phyloP scores from a whole-genome alignment of 192 early-diverging fungal genomes.

The Backusella australiensis region DNA sequence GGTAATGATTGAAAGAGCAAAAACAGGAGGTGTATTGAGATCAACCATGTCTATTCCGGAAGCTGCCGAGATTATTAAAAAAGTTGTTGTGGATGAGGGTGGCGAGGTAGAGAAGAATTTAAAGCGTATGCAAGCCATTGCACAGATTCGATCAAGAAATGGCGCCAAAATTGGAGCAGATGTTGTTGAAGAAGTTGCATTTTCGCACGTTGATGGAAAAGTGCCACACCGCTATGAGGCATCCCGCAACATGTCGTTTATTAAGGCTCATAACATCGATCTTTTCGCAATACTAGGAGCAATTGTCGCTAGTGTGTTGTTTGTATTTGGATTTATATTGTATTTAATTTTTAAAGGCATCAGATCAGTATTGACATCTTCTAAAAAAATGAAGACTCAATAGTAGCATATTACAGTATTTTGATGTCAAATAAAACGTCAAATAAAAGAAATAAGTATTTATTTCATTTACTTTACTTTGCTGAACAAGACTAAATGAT shows the following conservation, averaged over 20 bases:
- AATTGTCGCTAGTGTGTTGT: background rate
- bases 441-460: no score
- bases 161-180: slow-evolving; percentile 11
- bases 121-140: background rate
- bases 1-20: background rate
- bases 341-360: background rate
- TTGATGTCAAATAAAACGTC: no score
- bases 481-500: no score
- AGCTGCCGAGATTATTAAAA: background rate
- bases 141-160: slow-evolving; percentile 7
- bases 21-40: slow-evolving; percentile 1
- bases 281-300: background rate
- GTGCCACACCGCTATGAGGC: slow-evolving; percentile 19
- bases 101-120: slow-evolving; percentile 4
- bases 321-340: background rate
- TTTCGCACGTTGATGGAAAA: background rate
- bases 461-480: no score
- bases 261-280: slow-evolving; percentile 22
- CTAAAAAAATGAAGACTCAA: background rate
- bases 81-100: background rate
- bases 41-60: background rate
- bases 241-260: slow-evolving; percentile 17
- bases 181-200: slow-evolving; percentile 27
- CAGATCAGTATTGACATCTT: background rate
- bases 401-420: background rate